Conservation (phyloP, 306 rosid genomes). For the Abrus pulchellus region DNA sequence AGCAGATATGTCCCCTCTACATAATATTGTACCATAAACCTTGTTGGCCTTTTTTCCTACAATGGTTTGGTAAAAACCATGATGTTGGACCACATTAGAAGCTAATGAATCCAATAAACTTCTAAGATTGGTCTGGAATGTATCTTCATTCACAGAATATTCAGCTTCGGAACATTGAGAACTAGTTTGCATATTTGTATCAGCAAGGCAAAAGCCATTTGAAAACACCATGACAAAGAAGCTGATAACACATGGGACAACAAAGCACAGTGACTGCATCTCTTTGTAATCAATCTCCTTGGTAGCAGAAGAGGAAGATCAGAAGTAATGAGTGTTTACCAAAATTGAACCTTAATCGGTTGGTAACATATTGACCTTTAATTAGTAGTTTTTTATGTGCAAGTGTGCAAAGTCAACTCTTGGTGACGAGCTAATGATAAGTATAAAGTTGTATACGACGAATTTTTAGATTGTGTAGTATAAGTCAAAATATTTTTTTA, state of each 20-base stretch:
- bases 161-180: conserved; percentile 50
- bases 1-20: conserved; percentile 65
- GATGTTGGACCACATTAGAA: conserved; percentile 48
- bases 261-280: conserved; percentile 50
- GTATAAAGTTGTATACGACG: not conserved
- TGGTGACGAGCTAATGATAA: conserved; percentile 44
- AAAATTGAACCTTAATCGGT: not conserved
- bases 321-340: not conserved
- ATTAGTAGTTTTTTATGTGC: conserved; percentile 18
- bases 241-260: conserved; percentile 22
- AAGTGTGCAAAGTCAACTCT: conserved; percentile 56
- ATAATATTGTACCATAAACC: conserved; percentile 60
- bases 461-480: conserved; percentile 20
- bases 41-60: conserved; percentile 45
- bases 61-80: conserved; percentile 59
- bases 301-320: conserved; percentile 16
- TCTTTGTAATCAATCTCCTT: conserved; percentile 30
- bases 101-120: conserved; percentile 53
- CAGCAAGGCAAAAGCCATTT: conserved; percentile 44
- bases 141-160: conserved; percentile 43
- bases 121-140: conserved; percentile 54
- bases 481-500: conserved; percentile 28
- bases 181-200: conserved; percentile 40
- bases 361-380: conserved; percentile 28
- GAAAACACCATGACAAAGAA: conserved; percentile 34